Conservation (phyloP, 805 yeast genomes). For the Ogataea sp. region DNA sequence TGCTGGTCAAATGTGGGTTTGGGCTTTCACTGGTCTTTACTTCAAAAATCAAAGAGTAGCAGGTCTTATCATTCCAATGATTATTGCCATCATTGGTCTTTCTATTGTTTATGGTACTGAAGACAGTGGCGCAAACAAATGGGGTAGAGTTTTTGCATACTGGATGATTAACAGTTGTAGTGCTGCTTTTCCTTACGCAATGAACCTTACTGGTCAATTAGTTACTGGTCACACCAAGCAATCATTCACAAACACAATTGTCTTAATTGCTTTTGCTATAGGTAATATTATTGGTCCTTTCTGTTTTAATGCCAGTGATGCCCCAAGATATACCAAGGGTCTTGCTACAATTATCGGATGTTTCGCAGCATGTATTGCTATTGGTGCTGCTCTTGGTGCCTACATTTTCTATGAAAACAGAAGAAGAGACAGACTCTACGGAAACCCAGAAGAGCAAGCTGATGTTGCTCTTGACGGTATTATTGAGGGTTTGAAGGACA, state of each 20-base stretch:
- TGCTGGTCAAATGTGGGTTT: constrained; percentile 15
- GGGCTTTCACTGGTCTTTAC: constrained; percentile 8
- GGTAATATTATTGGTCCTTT: constrained; percentile 51
- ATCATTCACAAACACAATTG: constrained; percentile 33
- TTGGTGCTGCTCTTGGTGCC: constrained; percentile 22
- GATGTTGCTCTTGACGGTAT: constrained; percentile 21
- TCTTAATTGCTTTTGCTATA: constrained; percentile 39
- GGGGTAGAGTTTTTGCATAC: constrained; percentile 24
- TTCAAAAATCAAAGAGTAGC: constrained; percentile 12
- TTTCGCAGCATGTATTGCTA: constrained; percentile 28
- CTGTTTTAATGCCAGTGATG: constrained; percentile 34
- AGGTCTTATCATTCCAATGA: constrained; percentile 15
- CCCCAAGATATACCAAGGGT: constrained; percentile 36
- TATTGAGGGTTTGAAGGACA: constrained; percentile 24
- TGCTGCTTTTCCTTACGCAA: constrained; percentile 18
- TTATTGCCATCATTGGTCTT: constrained; percentile 18
- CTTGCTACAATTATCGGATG: constrained; percentile 28
- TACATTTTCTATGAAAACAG: constrained; percentile 30
- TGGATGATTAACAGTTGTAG: constrained; percentile 24
- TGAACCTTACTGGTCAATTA: constrained; percentile 24
- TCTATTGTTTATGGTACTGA: constrained; percentile 20
- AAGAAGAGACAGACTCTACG: constrained; percentile 27
- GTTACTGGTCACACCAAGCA: constrained; percentile 48
- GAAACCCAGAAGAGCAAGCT: constrained; percentile 18
- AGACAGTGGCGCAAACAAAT: constrained; percentile 13